Base-by-base conservation (phyloP, 192 early-diverging fungal species). In the Backusella macrospora region DNA sequence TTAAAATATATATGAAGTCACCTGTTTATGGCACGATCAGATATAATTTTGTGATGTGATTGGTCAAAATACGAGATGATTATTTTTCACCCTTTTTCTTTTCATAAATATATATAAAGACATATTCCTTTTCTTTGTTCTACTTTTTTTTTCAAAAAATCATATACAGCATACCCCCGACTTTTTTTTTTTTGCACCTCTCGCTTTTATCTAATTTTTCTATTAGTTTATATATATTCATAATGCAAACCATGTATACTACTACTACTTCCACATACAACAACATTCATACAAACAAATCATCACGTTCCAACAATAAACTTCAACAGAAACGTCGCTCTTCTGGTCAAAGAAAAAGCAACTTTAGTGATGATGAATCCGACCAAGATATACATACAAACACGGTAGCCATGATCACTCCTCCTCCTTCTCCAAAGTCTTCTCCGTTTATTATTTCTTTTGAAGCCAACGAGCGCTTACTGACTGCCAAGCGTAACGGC, bases 401-500 rank as follows among this genome's bases (percentile, higher is more conserved):
- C 70, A 63, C 48, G 18, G 48, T 48, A 42, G 46, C 14, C 44
- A 55, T 71, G 69, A 49, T 71, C 21, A 71, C 75, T n/a, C 55
- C 59, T 43, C 63, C 75, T 37, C 76, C 70, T 66, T 65, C 70
- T 55, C 59, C 55, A 26, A 42, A 43, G 42, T 45, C 74, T 26
- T 63, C 59, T 47, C 48, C 70, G 14, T 6, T 44, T n/a, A 47
- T 65, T 4, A 43, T 45, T 46, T 34, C 64, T 18, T 72, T 72
- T 38, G 65, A 73, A 37, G 65, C 68, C n/a, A 82, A 82, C 42
- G 65, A 63, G 16, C 73, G 70, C 59, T 62, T 82, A 29, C 18
- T 82, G 23, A 37, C 34, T 15, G 46, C 65, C n/a, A 78, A 78
- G 42, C 70, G 74, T 42, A 64, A 71, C n/a, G 71, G 70, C 16